Evolutionary conservation across 768 basidiomycete species (phyloP), one percentile per base, ranked within the genome.

Genomic region (Lentinula boryana): DNA sequence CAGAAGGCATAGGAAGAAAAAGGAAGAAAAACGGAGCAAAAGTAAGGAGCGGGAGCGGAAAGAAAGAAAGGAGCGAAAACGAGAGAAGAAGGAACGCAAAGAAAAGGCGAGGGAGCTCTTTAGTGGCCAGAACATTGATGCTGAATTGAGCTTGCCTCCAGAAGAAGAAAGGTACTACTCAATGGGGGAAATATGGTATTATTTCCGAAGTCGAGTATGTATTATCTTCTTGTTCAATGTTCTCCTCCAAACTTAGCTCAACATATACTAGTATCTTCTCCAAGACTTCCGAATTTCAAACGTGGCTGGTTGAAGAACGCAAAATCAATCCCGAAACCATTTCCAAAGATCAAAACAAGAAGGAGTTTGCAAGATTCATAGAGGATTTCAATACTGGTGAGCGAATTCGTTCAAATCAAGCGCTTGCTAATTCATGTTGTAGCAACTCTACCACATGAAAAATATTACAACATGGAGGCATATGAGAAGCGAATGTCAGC

Each of bases 381-480:
- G 91, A 93, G 70, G 91, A 93, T 68, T 93, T 79, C 68, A 91
- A 93, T 67, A 92, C 89, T 33, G 88, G 91, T 87, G 62, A 33
- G 77, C 63, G 40, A 60, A 46, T 8, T 9, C 21, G 16, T 52
- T 50, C 23, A 18, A 6, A 50, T 38, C 15, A 10, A 3, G 32
- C 0, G 5, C 15, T 33, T 50, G 6, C 40, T 58, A n/a, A 62
- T 36, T n/a, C 31, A 16, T 13, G 6, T 27, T 27, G 18, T 60
- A 94, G 94, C 93, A 13, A 97, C 95, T 3, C 79, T 97, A 2
- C 92, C 95, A 9, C 90, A 96, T 67, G 93, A 95, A 71, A 97
- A 97, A 71, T 97, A 95, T 72, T 96, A 96, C 72, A 84, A 95
- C 68, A 93, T 95, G 83, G 86, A 85, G 58, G 81, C 84, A 5